Evolutionary conservation across 306 rosid genomes (phyloP).

Genomic region (Neltuma alba): DNA sequence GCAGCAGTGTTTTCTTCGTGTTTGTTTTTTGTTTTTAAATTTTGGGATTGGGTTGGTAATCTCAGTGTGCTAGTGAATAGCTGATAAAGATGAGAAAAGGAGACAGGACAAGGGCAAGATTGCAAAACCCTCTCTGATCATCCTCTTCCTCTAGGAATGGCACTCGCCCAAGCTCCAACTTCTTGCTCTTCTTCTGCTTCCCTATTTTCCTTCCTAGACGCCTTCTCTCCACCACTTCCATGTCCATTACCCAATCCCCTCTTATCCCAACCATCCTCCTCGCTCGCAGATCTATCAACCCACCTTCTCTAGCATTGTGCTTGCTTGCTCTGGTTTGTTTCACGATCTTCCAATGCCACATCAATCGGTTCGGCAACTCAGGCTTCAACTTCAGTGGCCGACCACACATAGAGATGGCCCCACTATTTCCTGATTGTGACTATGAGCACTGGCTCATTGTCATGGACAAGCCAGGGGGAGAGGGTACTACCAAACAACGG

Average conservation of each 20-base stretch:
- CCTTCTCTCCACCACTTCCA: slow-evolving; percentile 20
- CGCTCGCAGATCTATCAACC: slow-evolving; percentile 50
- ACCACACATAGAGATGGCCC: slow-evolving; percentile 95
- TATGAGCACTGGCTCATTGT: slow-evolving; percentile 97
- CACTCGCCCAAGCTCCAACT: slow-evolving; percentile 55
- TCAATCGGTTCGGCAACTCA: slow-evolving; percentile 70
- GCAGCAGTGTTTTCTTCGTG: too few relatives aligned
- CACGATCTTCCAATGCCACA: slow-evolving; percentile 66
- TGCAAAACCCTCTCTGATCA: neutral
- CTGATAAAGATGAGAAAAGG: neutral
- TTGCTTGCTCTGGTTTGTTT: slow-evolving; percentile 35
- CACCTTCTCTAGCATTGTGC: slow-evolving; percentile 48
- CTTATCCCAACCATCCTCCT: slow-evolving; percentile 39
- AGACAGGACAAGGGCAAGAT: too few relatives aligned
- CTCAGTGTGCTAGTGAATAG: too few relatives aligned
- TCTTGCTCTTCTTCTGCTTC: slow-evolving; percentile 43
- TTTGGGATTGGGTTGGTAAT: too few relatives aligned
- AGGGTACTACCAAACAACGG: slow-evolving; percentile 72
- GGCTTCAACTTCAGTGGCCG: slow-evolving; percentile 79
- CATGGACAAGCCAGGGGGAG: slow-evolving; percentile 94
- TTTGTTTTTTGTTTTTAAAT: too few relatives aligned
- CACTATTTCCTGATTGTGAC: slow-evolving; percentile 95
- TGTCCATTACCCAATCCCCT: slow-evolving; percentile 42
- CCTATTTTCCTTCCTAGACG: slow-evolving; percentile 41
- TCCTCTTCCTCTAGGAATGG: slow-evolving; percentile 40